Evolutionary conservation across 148 eudicot species (phyloP).

Genomic region (Diospyros kaki): DNA sequence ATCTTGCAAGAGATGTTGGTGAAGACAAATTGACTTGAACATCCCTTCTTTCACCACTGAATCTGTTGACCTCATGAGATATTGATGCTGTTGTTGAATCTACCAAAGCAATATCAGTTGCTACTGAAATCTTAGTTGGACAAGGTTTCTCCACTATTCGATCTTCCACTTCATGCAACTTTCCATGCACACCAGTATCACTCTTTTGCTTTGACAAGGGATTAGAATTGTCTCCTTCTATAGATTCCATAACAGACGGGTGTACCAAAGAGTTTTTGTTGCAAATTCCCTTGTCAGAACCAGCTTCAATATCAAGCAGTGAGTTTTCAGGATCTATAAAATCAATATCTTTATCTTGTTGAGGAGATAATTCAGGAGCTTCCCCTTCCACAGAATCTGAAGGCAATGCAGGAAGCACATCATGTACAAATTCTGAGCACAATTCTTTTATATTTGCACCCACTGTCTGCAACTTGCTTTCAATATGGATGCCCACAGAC

Average conservation of each 20-base stretch:
- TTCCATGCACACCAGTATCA: neutral
- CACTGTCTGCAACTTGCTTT: slow-evolving; percentile 13
- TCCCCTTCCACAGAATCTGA: neutral
- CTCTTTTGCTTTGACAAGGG: neutral
- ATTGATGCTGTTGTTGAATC: neutral
- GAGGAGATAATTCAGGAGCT: slow-evolving; percentile 5
- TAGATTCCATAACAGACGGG: neutral
- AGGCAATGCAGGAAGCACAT: neutral
- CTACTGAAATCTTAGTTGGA: slow-evolving; percentile 1
- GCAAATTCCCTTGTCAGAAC: neutral
- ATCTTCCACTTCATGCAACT: neutral
- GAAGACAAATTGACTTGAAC: neutral
- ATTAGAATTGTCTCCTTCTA: neutral
- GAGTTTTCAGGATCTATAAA: slow-evolving; percentile 1
- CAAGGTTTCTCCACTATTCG: neutral
- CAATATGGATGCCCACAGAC: slow-evolving; percentile 15
- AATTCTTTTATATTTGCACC: slow-evolving; percentile 14
- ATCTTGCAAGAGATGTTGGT: neutral
- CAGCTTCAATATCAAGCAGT: neutral
- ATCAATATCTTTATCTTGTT: neutral
- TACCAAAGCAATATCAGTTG: neutral
- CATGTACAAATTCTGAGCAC: slow-evolving; percentile 7
- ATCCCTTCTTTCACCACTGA: neutral
- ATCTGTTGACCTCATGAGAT: neutral
- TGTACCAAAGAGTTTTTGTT: neutral